Percentiles rank a stretch among this genome's conserved stretches.
phyloP scores from a whole-genome alignment of 2,329 filamentous ascomycete species.

The Colletotrichum sp. region DNA sequence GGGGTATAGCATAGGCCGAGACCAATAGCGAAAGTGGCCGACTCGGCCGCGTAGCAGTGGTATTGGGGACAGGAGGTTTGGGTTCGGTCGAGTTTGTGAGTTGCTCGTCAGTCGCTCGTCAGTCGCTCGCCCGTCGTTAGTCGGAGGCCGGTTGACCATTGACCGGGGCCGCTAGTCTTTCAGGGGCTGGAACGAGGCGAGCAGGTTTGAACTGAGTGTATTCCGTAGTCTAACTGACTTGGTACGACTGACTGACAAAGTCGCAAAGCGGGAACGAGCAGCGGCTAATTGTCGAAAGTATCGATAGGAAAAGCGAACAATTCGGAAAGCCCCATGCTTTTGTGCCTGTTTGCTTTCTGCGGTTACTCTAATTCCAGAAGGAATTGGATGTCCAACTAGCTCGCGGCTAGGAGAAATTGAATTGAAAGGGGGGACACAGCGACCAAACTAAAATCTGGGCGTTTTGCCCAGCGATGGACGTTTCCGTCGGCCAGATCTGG shows the following conservation, averaged over 20 bases:
- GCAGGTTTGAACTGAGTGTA: not conserved
- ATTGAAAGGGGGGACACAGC: not conserved
- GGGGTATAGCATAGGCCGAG: slow-evolving; percentile 4
- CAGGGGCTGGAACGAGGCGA: not conserved
- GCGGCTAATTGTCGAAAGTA: not conserved
- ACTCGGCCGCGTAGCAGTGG: not conserved
- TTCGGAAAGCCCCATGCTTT: not conserved
- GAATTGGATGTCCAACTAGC: not conserved
- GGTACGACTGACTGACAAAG: not conserved
- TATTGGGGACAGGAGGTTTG: not conserved
- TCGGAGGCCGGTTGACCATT: not conserved
- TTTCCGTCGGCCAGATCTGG: slow-evolving; percentile 11
- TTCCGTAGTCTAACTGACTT: not conserved
- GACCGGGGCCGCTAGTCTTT: not conserved
- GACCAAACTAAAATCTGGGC: not conserved
- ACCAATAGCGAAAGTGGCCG: not conserved
- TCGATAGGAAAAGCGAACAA: not conserved
- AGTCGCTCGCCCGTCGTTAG: not conserved
- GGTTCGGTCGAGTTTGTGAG: not conserved
- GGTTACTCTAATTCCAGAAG: not conserved
- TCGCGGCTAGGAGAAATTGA: not conserved
- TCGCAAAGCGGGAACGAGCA: not conserved
- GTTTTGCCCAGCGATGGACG: slow-evolving; percentile 6
- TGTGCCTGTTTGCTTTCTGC: not conserved
- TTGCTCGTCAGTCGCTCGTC: not conserved